These are phyloP conservation scores for Raphanus hybrid DNA, from an alignment of 441 rosid genomes.

Conservation along the genomic window DNA sequence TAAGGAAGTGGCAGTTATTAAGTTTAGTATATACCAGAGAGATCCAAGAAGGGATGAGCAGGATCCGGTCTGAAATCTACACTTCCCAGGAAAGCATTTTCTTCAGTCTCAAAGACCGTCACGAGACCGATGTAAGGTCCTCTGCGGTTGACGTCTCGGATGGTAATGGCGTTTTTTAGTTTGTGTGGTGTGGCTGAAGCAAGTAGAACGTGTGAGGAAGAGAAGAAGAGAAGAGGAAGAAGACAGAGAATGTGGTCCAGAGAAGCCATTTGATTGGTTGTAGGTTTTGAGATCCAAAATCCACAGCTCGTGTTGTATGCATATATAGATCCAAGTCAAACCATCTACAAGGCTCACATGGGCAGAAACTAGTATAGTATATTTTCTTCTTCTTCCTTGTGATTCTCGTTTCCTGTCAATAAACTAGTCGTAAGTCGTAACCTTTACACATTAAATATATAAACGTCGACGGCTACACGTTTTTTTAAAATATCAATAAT, in stretches of 20 bases:
- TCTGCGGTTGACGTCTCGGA: constrained; percentile 42
- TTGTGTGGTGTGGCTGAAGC: constrained; percentile 29
- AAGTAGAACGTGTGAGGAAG: constrained; percentile 15
- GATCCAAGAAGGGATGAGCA: constrained; percentile 46
- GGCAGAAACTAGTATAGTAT: background rate
- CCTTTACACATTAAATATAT: too few species aligned
- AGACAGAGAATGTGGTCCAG: background rate
- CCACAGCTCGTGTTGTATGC: background rate
- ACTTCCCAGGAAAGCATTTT: constrained; percentile 42
- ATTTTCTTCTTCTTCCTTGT: background rate
- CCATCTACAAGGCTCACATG: background rate
- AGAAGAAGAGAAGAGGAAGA: constrained; percentile 23
- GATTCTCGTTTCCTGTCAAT: background rate
- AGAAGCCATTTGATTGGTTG: constrained; percentile 8
- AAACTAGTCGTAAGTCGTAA: background rate
- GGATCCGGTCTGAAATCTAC: constrained; percentile 44
- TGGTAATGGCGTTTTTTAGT: constrained; percentile 28
- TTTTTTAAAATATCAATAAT: too few species aligned
- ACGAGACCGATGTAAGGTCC: constrained; percentile 55
- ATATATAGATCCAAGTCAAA: background rate
- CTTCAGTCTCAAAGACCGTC: constrained; percentile 50
- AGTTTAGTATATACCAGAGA: constrained; percentile 43
- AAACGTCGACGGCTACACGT: too few species aligned
- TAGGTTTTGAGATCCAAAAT: background rate
- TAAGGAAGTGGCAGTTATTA: background rate